Conservation (phyloP, 2,329 filamentous ascomycete genomes). For the Cyclaneusma minus region DNA sequence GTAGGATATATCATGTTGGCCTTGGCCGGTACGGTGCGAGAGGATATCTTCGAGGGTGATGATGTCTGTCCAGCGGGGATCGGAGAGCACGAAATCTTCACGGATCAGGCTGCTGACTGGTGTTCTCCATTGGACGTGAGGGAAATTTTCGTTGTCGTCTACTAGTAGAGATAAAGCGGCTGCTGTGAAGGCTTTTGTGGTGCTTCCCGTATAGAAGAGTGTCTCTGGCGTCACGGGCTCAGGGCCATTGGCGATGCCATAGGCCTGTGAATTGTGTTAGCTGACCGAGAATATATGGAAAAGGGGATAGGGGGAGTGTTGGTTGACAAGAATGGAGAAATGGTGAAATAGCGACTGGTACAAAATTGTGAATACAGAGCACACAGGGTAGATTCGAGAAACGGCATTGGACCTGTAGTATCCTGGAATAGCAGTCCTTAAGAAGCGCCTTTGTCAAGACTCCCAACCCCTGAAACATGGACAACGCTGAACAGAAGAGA, state of each 20-base stretch:
- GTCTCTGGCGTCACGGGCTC: conserved; percentile 28
- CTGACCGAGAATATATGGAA: conserved; percentile 1
- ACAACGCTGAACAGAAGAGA: no score
- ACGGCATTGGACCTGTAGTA: no score
- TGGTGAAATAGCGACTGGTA: no score
- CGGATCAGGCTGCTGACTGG: conserved; percentile 29
- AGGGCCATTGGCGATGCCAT: conserved; percentile 22
- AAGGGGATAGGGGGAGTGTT: no score
- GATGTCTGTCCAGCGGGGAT: conserved; percentile 28
- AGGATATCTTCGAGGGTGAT: conserved; percentile 38
- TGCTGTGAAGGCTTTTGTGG: conserved; percentile 37
- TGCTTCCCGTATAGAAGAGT: conserved; percentile 38
- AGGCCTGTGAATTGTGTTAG: conserved; percentile 19
- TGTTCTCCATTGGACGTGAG: conserved; percentile 28
- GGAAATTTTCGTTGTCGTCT: conserved; percentile 23
- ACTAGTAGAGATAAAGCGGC: conserved; percentile 34
- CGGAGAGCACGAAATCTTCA: conserved; percentile 34
- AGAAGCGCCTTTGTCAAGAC: no score
- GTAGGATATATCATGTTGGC: conserved; percentile 24
- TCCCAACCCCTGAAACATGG: no score
- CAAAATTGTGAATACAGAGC: no score
- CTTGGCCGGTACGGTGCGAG: conserved; percentile 34
- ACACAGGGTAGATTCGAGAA: no score
- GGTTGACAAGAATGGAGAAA: no score
- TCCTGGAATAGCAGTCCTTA: no score